These are phyloP conservation scores for Fomitopsis serialis DNA, from an alignment of 768 basidiomycete genomes.

Conservation along the genomic window DNA sequence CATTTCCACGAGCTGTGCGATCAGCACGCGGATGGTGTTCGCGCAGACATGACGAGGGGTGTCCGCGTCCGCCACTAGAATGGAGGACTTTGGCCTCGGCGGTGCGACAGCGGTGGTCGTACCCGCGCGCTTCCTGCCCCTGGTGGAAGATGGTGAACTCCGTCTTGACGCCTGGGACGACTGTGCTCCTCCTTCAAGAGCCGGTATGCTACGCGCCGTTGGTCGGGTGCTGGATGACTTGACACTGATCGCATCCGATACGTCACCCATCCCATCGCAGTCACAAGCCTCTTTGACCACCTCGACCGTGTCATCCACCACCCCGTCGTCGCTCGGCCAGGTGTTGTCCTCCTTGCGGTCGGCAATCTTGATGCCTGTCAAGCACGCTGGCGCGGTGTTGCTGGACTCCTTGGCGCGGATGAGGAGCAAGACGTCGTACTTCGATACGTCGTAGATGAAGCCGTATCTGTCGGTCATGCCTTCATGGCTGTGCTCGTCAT, in stretches of 20 bases:
- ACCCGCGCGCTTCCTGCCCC: constrained; percentile 43
- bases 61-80: constrained; percentile 54
- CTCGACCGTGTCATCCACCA: constrained; percentile 28
- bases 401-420: constrained; percentile 66
- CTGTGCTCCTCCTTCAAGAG: constrained; percentile 15
- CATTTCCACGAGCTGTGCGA: constrained; percentile 71
- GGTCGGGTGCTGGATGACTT: constrained; percentile 17
- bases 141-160: constrained; percentile 46
- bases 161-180: constrained; percentile 24
- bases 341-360: constrained; percentile 76
- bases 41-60: constrained; percentile 74
- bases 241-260: constrained; percentile 13
- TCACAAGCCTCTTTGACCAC: constrained; percentile 37
- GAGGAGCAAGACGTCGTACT: constrained; percentile 76
- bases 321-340: constrained; percentile 66
- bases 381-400: constrained; percentile 75
- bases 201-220: constrained; percentile 12
- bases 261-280: constrained; percentile 30
- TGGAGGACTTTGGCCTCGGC: constrained; percentile 36
- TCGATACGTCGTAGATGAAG: constrained; percentile 83
- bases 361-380: constrained; percentile 84
- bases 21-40: constrained; percentile 65
- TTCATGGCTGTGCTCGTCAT: constrained; percentile 45
- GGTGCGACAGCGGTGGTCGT: constrained; percentile 19
- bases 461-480: constrained; percentile 84